Evolutionary conservation across 75 land plant species (phyloP).

Genomic region (Picea sitchensis): DNA sequence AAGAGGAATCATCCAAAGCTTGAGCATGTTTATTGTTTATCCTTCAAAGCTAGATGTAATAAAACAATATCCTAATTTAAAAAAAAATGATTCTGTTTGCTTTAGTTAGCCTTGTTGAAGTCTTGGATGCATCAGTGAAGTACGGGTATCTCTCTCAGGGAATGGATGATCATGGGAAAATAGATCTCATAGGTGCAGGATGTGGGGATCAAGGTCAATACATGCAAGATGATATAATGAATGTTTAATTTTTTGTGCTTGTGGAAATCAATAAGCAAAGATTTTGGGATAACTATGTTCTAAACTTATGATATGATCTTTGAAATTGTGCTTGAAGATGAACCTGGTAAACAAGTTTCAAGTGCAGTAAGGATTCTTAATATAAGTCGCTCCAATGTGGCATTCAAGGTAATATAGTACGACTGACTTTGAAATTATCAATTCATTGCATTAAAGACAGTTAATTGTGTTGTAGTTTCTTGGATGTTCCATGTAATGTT

Average conservation of each 20-base stretch:
- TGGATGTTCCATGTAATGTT: neutral
- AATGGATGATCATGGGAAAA: neutral
- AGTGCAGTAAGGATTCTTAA: conserved; percentile 56
- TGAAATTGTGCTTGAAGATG: conserved; percentile 26
- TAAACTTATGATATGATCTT: conserved; percentile 2
- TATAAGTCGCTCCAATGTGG: conserved; percentile 56
- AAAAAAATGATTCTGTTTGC: neutral
- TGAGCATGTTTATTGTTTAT: neutral
- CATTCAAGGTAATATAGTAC: conserved; percentile 34
- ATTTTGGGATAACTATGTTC: neutral
- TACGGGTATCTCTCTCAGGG: neutral
- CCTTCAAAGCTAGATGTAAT: neutral
- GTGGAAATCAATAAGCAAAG: neutral
- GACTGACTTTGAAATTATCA: neutral
- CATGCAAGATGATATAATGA: neutral
- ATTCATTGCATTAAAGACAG: neutral
- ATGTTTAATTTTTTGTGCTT: neutral
- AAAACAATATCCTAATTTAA: neutral
- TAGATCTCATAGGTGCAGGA: neutral
- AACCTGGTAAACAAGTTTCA: conserved; percentile 60
- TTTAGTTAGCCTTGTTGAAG: neutral
- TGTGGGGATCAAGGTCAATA: neutral
- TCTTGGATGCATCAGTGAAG: neutral
- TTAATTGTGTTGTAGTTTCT: neutral
- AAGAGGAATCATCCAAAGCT: neutral